Evolutionary conservation across 129 eudicot species (phyloP), one percentile per base, ranked within the genome.

Genomic region (Flaveria brownii): DNA sequence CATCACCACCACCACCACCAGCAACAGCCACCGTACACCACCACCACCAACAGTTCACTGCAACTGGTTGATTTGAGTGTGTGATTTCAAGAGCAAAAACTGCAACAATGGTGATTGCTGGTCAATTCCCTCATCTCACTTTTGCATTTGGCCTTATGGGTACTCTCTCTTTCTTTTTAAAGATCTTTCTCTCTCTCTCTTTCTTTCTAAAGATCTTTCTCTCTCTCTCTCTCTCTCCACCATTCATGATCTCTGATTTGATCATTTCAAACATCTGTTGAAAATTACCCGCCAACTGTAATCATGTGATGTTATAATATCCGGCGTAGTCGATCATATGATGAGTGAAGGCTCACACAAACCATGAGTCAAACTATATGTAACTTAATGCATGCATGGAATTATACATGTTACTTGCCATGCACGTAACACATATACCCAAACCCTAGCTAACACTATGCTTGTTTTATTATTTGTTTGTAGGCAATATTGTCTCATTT

Each of bases 141-240:
- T 76, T 92, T 78, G 88, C 83, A 11, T 92, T 89, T 82, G 97
- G 97, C 42, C 85, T 92, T 60, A 89, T 92, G 55, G 97, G 97
- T 92, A 92, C 49, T 70, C 13, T 12, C 56, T 22, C 49, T 52
- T 30, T 30, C 78, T 79, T 57, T 71, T 47, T 78, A 20, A 42
- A 39, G 23, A 30, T 25, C 41, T 36, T 36, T 36, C 41, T 36
- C 5, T 62, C 16, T 70, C 20, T 47, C 56, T 22, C 49, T 52
- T 30, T 30, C 78, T 79, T 57, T 71, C 56, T 78, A 20, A 42
- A 39, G 23, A 30, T 25, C 41, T 36, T 36, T 36, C 41, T 36
- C 5, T 62, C 16, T 70, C 47, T 45, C 47, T 45, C 22, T 20
- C 49, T 46, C 70, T 57, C 54, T 17, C 20, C 25, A 36, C 2